A percentile compares a stretch with the other conserved stretches of the same genome.
These are phyloP conservation scores for Diutina rugosa DNA, from an alignment of 1,139 yeast genomes.

Conservation along the genomic window DNA sequence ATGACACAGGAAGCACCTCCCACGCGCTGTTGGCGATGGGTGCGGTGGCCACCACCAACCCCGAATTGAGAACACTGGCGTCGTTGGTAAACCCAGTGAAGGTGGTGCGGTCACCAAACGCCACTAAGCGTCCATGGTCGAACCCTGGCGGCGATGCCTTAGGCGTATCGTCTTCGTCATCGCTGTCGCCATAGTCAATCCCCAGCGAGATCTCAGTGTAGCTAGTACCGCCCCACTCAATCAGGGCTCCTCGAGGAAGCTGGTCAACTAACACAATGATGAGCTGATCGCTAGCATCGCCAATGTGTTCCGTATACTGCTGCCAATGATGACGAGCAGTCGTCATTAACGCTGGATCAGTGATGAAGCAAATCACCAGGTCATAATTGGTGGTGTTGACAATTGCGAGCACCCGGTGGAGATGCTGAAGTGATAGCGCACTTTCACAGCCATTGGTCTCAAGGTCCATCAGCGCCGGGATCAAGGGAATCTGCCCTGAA, in stretches of 20 bases:
- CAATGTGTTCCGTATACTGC: constrained; percentile 1
- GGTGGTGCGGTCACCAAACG: neutral
- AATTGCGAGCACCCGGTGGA: constrained; percentile 48
- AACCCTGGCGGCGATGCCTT: neutral
- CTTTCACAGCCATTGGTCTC: constrained; percentile 16
- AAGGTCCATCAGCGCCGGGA: constrained; percentile 58
- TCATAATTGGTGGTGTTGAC: constrained; percentile 32
- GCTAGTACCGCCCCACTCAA: constrained; percentile 70
- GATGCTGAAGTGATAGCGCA: constrained; percentile 60
- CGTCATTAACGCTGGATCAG: constrained; percentile 10
- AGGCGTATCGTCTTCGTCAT: constrained; percentile 19
- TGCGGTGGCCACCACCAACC: neutral
- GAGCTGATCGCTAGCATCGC: constrained; percentile 15
- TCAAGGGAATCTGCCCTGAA: constrained; percentile 89
- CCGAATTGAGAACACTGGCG: neutral
- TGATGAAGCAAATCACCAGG: constrained; percentile 43
- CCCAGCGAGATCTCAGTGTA: constrained; percentile 18
- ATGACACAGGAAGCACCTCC: neutral
- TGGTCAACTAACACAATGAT: constrained; percentile 44
- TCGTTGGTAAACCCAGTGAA: neutral
- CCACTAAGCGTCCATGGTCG: neutral
- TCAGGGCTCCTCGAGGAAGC: constrained; percentile 57
- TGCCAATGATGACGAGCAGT: constrained; percentile 7
- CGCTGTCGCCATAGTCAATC: constrained; percentile 27
- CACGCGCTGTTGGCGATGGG: neutral